Evolutionary conservation across 768 basidiomycete species (phyloP).

Genomic region (Brasilioporus rufonigricans): DNA sequence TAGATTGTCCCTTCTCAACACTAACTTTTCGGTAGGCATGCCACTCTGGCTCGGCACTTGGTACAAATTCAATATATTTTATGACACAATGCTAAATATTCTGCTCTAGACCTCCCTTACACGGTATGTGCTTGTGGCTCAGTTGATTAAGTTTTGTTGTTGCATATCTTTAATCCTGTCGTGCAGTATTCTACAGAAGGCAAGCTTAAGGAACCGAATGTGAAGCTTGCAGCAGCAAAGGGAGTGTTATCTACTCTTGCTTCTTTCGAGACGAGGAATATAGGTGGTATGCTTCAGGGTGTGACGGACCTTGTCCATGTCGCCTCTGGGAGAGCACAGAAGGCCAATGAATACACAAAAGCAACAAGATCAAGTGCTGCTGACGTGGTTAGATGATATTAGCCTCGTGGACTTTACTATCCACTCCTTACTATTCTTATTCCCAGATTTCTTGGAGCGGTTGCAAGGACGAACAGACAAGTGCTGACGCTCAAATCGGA

Average conservation of each 20-base stretch:
- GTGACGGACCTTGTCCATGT: constrained; percentile 74
- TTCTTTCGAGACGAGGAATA: constrained; percentile 77
- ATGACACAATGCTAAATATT: not conserved
- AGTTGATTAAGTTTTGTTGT: not conserved
- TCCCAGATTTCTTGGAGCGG: constrained; percentile 80
- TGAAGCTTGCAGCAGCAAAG: constrained; percentile 83
- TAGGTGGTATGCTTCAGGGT: constrained; percentile 72
- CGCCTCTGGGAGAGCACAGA: constrained; percentile 61
- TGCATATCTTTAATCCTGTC: not conserved
- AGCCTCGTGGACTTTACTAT: not conserved
- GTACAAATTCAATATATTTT: constrained; percentile 34
- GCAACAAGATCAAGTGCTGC: constrained; percentile 75
- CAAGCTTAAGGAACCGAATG: constrained; percentile 91
- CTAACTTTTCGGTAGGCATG: constrained; percentile 53
- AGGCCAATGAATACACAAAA: constrained; percentile 59
- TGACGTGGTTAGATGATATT: constrained; percentile 64
- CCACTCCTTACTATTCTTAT: not conserved
- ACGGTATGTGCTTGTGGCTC: constrained; percentile 40
- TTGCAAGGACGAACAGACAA: constrained; percentile 80
- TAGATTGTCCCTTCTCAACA: not conserved
- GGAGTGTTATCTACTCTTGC: constrained; percentile 76
- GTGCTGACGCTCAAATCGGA: constrained; percentile 68
- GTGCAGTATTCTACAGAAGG: constrained; percentile 89
- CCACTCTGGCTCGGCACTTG: constrained; percentile 87
- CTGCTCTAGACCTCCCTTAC: constrained; percentile 59